Evolutionary conservation across 495 filamentous ascomycete species (phyloP).

Genomic region (Hypoxylon lenormandii): DNA sequence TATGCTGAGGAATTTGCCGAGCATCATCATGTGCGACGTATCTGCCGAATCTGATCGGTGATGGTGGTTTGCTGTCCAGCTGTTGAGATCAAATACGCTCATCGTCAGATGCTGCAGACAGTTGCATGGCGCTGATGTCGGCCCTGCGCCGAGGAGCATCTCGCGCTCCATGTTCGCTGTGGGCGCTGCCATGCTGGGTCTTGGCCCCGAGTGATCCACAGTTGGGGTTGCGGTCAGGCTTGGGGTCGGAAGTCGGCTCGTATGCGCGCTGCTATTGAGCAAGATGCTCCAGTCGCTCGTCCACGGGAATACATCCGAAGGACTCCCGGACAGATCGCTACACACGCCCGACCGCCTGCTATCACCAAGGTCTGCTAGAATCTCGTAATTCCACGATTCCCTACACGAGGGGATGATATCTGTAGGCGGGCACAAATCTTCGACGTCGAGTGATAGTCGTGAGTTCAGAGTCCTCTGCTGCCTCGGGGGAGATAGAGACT

Average conservation of each 20-base stretch:
- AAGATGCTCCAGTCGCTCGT: neutral
- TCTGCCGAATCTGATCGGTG: neutral
- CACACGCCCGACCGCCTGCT: neutral
- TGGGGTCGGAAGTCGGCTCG: neutral
- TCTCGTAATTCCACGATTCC: slow-evolving; percentile 1
- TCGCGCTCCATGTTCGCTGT: neutral
- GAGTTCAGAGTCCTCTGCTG: neutral
- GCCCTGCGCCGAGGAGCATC: neutral
- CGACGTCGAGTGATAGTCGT: neutral
- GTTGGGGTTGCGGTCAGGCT: neutral
- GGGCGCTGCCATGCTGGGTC: neutral
- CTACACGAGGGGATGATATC: neutral
- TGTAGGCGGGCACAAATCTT: neutral
- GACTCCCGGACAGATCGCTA: neutral
- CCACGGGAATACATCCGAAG: neutral
- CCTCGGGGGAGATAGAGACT: neutral
- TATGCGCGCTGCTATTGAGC: neutral
- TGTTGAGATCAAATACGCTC: slow-evolving; percentile 1
- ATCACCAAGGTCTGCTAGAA: neutral
- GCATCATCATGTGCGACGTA: neutral
- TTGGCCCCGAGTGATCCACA: neutral
- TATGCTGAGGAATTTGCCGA: neutral
- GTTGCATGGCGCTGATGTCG: neutral
- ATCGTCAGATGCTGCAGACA: slow-evolving; percentile 1
- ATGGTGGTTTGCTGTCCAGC: neutral